A percentile compares a stretch with the other conserved stretches of the same genome.
These are phyloP conservation scores for Cucumis cinereus DNA, from an alignment of 306 rosid genomes.

Conservation along the genomic window DNA sequence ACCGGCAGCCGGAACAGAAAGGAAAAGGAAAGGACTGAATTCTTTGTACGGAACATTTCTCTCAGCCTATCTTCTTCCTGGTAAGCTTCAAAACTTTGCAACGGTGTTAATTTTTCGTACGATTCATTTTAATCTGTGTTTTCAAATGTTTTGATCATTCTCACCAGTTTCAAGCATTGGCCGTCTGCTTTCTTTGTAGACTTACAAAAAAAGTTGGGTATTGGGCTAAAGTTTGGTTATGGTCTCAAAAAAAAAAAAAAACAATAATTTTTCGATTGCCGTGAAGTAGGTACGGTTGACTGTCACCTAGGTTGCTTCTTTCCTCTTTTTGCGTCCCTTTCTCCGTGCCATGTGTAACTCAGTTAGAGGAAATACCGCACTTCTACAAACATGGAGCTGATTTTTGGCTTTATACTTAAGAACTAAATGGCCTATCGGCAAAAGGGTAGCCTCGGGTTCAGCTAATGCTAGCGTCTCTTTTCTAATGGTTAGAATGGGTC, in stretches of 20 bases:
- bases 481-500: background rate
- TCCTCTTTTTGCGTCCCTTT: background rate
- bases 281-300: background rate
- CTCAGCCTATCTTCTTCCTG: background rate
- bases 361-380: slow-evolving; percentile 3
- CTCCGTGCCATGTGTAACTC: slow-evolving; percentile 4
- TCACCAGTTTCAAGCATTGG: background rate
- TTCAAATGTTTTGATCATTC: background rate
- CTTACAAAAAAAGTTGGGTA: background rate
- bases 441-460: background rate
- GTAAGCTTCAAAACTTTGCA: slow-evolving; percentile 4
- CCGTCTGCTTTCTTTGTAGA: background rate
- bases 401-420: background rate
- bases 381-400: background rate
- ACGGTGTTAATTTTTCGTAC: background rate
- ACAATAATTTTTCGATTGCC: background rate
- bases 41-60: background rate
- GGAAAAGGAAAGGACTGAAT: slow-evolving; percentile 14
- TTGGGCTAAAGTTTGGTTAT: background rate
- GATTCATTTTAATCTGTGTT: background rate
- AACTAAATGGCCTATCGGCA: background rate
- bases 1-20: slow-evolving; percentile 4
- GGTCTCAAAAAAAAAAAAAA: background rate
- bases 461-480: background rate
- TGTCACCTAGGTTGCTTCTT: background rate